These are phyloP conservation scores for Berkeleyomyces basicola DNA, from an alignment of 2,329 filamentous ascomycete genomes.

Conservation along the genomic window DNA sequence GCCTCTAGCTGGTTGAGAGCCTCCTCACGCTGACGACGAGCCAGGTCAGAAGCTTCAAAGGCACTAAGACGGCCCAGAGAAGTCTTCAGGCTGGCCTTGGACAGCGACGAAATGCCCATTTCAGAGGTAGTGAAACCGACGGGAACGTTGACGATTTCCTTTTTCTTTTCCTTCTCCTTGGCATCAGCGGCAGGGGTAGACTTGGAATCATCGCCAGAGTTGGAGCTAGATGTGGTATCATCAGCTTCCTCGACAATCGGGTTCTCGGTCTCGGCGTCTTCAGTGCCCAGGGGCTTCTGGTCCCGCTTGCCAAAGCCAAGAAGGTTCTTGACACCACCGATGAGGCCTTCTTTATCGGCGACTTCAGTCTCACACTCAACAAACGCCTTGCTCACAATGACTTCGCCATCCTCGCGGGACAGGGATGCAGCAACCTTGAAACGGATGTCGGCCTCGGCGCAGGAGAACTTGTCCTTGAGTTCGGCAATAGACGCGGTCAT, in stretches of 20 bases:
- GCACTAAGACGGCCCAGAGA: constrained; percentile 58
- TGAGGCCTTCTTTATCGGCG: constrained; percentile 58
- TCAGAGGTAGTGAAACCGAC: constrained; percentile 34
- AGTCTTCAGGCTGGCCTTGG: constrained; percentile 32
- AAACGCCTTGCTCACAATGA: constrained; percentile 57
- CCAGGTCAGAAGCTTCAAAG: constrained; percentile 73
- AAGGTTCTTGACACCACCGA: constrained; percentile 89
- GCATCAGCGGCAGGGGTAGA: constrained; percentile 32
- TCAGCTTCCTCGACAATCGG: constrained; percentile 19
- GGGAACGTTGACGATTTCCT: constrained; percentile 39
- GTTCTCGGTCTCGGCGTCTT: constrained; percentile 32
- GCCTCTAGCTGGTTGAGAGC: constrained; percentile 83
- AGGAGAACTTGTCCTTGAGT: constrained; percentile 64
- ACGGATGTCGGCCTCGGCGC: constrained; percentile 57
- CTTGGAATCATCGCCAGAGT: constrained; percentile 20
- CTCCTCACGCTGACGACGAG: constrained; percentile 64
- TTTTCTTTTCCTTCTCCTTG: constrained; percentile 40
- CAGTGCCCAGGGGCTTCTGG: constrained; percentile 53
- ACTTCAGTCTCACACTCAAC: constrained; percentile 74
- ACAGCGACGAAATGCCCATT: constrained; percentile 31
- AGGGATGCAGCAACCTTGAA: constrained; percentile 67
- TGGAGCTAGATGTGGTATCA: constrained; percentile 19
- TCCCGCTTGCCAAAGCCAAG: constrained; percentile 90
- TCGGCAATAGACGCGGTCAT: constrained; percentile 67
- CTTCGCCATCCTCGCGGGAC: constrained; percentile 56